Conservation (phyloP, 2,329 filamentous ascomycete genomes). For the Fusarium duplospermum region DNA sequence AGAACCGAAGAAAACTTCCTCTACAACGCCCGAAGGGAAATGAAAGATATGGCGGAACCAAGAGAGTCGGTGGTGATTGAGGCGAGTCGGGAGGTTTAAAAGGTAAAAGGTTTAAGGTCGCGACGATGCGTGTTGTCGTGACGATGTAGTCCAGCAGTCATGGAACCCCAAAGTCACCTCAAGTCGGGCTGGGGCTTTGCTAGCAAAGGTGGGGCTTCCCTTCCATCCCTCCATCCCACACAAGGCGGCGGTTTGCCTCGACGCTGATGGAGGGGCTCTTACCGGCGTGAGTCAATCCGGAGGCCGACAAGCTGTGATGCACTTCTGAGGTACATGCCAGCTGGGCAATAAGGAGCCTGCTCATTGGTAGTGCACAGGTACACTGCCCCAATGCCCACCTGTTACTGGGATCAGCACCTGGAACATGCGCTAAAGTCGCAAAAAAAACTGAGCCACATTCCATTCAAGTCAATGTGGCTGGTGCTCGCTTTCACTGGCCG, state of each 20-base stretch:
- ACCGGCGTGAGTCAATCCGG: slow-evolving; percentile 34
- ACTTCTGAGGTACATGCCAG: neutral
- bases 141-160: slow-evolving; percentile 37
- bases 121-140: slow-evolving; percentile 38
- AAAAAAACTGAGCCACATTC: slow-evolving; percentile 20
- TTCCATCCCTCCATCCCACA: neutral
- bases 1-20: slow-evolving; percentile 1
- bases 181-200: slow-evolving; percentile 12
- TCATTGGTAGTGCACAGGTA: neutral
- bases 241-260: neutral
- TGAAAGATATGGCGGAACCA: slow-evolving; percentile 12
- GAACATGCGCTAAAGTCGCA: neutral
- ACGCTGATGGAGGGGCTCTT: slow-evolving; percentile 34
- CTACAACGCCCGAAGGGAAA: slow-evolving; percentile 14
- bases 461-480: slow-evolving; percentile 29
- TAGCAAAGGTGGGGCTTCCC: slow-evolving; percentile 22
- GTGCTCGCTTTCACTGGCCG: slow-evolving; percentile 1
- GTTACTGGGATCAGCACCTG: neutral
- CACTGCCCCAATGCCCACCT: neutral
- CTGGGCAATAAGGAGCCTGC: neutral
- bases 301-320: slow-evolving; percentile 4
- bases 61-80: neutral
- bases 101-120: slow-evolving; percentile 19
- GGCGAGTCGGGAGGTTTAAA: slow-evolving; percentile 8
- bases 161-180: slow-evolving; percentile 16